A percentile compares a stretch with the other conserved stretches of the same genome.
phyloP scores from a whole-genome alignment of 768 basidiomycete species.

The Termitomyces sp. region DNA sequence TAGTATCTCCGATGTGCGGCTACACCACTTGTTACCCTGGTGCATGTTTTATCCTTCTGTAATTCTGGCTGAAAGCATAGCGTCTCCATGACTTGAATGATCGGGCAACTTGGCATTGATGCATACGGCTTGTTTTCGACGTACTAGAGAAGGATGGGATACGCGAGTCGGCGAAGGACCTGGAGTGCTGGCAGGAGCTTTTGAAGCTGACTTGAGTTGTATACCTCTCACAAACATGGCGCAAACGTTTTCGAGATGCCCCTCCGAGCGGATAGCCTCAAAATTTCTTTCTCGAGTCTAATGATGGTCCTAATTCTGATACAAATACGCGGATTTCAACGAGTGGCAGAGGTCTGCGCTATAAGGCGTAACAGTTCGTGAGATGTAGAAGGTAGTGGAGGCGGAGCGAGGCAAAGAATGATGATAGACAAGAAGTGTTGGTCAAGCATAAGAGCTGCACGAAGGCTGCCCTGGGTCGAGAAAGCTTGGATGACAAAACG shows the following conservation, averaged over 20 bases:
- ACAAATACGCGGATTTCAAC: not conserved
- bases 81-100: no score
- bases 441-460: constrained; percentile 12
- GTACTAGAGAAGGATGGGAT: not conserved
- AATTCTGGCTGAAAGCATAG: no score
- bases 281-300: not conserved
- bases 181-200: not conserved
- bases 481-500: constrained; percentile 12
- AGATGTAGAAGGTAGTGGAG: constrained; percentile 3
- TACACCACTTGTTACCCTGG: no score
- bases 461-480: constrained; percentile 4
- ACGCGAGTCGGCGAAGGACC: not conserved
- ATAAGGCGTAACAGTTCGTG: constrained; percentile 5
- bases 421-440: constrained; percentile 11
- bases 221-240: not conserved
- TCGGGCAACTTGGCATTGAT: no score
- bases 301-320: no score
- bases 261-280: not conserved
- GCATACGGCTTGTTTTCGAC: not conserved
- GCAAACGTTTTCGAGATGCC: not conserved
- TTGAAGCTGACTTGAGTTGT: not conserved
- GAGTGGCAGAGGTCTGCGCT: not conserved
- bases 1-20: no score
- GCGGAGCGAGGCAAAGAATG: constrained; percentile 7
- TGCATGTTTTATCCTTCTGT: no score